phyloP scores from a whole-genome alignment of 768 basidiomycete species.

The Rhodotorula graminis region DNA sequence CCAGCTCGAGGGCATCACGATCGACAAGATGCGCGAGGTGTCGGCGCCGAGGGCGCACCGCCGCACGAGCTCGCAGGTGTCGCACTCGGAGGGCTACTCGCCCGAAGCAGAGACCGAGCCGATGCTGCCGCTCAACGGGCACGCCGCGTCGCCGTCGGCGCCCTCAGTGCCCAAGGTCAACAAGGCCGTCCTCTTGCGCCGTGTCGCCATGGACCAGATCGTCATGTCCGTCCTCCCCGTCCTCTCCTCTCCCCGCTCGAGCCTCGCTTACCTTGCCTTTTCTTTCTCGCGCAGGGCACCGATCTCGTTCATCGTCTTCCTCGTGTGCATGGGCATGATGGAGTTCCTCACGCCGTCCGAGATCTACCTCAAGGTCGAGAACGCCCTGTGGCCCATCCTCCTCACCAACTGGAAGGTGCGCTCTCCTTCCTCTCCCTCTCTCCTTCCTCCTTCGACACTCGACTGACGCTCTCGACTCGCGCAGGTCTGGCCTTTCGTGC shows the following conservation, averaged over 20 bases:
- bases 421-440: background rate
- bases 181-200: background rate
- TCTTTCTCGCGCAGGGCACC: background rate
- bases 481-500: conserved; percentile 7
- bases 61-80: background rate
- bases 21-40: background rate
- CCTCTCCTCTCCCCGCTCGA: background rate
- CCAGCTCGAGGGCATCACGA: background rate
- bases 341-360: background rate
- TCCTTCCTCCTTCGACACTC: background rate
- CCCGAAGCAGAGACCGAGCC: background rate
- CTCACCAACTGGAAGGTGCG: conserved; percentile 4
- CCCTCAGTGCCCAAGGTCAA: background rate
- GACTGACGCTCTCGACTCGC: background rate
- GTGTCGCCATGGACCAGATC: conserved; percentile 1
- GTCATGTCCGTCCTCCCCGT: background rate
- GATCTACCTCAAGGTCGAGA: background rate
- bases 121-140: background rate
- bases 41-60: background rate
- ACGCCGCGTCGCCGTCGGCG: background rate
- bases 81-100: background rate
- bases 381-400: conserved; percentile 8
- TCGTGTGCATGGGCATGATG: conserved; percentile 7
- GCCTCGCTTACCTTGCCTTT: background rate
- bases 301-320: conserved; percentile 10